phyloP scores from a whole-genome alignment of 805 yeast species.

The Wickerhamiella sorbophila region DNA sequence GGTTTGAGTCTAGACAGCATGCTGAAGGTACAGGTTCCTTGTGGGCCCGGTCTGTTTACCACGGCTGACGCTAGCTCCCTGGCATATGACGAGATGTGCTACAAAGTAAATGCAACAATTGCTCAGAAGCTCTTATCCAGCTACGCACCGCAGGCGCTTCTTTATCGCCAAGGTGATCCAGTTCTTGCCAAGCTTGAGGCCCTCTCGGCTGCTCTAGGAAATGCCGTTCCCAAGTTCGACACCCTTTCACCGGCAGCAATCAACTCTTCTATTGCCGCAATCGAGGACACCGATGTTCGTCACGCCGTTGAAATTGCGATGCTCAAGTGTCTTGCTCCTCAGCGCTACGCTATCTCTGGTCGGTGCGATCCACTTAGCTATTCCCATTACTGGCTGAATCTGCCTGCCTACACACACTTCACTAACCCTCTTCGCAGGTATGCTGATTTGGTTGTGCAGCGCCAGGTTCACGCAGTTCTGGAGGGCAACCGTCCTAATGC shows the following conservation, averaged over 20 bases:
- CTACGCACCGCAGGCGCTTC: conserved; percentile 66
- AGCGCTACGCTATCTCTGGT: conserved; percentile 81
- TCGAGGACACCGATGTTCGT: conserved; percentile 48
- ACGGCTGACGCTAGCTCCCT: conserved; percentile 22
- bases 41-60: conserved; percentile 8
- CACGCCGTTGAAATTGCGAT: conserved; percentile 66
- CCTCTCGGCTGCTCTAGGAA: conserved; percentile 54
- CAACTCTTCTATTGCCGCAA: conserved; percentile 51
- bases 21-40: conserved; percentile 12
- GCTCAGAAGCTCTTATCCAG: conserved; percentile 67
- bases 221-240: conserved; percentile 43
- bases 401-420: conserved; percentile 84
- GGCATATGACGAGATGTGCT: conserved; percentile 57
- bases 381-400: conserved; percentile 67
- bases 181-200: conserved; percentile 66
- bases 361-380: conserved; percentile 63
- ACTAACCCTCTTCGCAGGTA: conserved; percentile 86
- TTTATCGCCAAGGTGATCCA: conserved; percentile 82
- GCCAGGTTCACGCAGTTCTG: conserved; percentile 67
- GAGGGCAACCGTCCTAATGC: conserved; percentile 12
- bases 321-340: conserved; percentile 69
- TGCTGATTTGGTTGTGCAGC: conserved; percentile 82
- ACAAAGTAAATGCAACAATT: conserved; percentile 69
- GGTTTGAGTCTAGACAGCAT: conserved; percentile 6
- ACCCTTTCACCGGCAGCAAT: conserved; percentile 58